A percentile compares a stretch with the other conserved stretches of the same genome.
phyloP scores from a whole-genome alignment of 2,329 filamentous ascomycete species.

The Botrytis hyacinthi region DNA sequence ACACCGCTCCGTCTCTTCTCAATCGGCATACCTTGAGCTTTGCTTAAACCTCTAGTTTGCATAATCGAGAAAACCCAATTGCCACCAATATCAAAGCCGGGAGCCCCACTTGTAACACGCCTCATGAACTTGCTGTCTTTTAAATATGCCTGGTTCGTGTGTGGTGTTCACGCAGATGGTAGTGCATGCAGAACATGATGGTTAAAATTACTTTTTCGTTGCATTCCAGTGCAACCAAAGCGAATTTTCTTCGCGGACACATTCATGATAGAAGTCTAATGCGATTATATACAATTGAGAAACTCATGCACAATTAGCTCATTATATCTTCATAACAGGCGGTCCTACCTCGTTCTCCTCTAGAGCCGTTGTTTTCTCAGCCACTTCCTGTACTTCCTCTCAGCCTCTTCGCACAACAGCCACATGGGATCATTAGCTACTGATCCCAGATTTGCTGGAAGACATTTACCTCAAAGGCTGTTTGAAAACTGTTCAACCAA shows the following conservation, averaged over 20 bases:
- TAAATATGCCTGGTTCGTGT: background rate
- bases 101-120: accelerated
- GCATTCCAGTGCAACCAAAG: background rate
- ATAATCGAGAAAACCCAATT: background rate
- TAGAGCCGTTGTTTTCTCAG: background rate
- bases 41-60: background rate
- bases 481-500: background rate
- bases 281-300: too few relatives aligned
- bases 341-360: background rate
- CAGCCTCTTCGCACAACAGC: background rate
- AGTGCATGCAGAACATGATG: background rate
- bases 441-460: background rate
- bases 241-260: background rate
- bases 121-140: background rate
- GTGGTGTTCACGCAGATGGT: too few relatives aligned
- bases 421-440: background rate
- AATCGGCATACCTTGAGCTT: background rate
- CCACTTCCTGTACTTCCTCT: background rate
- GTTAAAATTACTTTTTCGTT: background rate
- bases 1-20: too few relatives aligned
- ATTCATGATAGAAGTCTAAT: background rate
- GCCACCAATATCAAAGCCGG: accelerated
- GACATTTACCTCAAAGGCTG: background rate
- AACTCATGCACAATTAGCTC: background rate
- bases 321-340: background rate